These are phyloP conservation scores for Xylaria scruposa DNA, from an alignment of 495 filamentous ascomycete genomes.

Conservation along the genomic window DNA sequence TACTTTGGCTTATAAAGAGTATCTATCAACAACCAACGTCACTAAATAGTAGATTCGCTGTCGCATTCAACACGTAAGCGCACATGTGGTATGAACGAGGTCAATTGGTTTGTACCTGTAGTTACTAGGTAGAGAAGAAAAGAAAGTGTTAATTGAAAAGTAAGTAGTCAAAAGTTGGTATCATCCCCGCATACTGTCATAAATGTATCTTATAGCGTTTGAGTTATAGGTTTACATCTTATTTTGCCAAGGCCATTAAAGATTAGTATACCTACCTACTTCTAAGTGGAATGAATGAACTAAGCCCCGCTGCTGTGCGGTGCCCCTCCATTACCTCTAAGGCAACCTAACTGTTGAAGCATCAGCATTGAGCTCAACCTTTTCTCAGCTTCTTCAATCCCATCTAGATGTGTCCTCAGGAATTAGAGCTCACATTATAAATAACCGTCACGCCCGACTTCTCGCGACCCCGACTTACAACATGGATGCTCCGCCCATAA, in stretches of 20 bases:
- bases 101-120: not conserved
- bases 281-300: no score
- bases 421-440: not conserved
- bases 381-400: not conserved
- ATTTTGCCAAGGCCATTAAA: no score
- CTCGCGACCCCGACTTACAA: not conserved
- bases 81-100: not conserved
- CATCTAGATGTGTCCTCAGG: not conserved
- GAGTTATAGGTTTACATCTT: no score
- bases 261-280: no score
- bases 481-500: slow-evolving; percentile 4
- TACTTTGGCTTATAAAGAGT: not conserved
- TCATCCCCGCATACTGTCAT: no score
- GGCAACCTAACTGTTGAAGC: not conserved
- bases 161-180: no score
- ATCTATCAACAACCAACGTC: not conserved
- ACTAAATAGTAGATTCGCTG: not conserved
- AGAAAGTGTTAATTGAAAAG: not conserved
- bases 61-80: not conserved
- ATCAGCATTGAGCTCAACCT: not conserved
- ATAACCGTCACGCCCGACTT: not conserved
- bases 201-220: no score
- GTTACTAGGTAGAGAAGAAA: not conserved
- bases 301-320: not conserved
- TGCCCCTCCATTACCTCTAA: not conserved